Evolutionary conservation across 2,329 filamentous ascomycete genomes (phyloP), one percentile per base, ranked within the genome.

Genomic region (Fusarium sp.): DNA sequence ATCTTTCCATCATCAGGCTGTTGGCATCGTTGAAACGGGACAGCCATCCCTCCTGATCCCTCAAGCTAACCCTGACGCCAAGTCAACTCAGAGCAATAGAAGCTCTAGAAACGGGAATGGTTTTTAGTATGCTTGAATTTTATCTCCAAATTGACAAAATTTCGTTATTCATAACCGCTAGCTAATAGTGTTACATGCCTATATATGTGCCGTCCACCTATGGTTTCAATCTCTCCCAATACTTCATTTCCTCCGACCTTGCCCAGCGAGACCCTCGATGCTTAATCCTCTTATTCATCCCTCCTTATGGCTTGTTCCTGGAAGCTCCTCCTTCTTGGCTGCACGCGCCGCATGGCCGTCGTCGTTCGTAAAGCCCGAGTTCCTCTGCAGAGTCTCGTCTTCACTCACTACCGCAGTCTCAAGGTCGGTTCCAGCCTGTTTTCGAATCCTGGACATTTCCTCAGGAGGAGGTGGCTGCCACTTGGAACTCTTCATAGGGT

Each of bases 401-500:
- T 78, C 76, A 9, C 76, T 77, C 0, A 62, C 52, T 1, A 6
- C 54, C 1, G 54, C 77, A 4, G 73, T 65, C 47, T 83, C 83
- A 1, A 84, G 62, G 24, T 85, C 84, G 0, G 82, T 81, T 0
- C 85, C 85, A 5, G 85, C 85, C 73, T 83, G 69, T 40, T 80
- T 81, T 14, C 85, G 79, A 14, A 86, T 85, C 16, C 80, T 77
- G 0, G 82, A 80, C 78, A 87, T 85, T 69, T 86, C 81, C 64
- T 86, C 84, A 0, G 84, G 82, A 2, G 83, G 79, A 0, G 85
- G 85, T 0, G 85, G 79, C 6, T 82, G 74, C 89, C 88, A 93
- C 70, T 87, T 83, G 54, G 84, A 80, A 75, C 89, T 92, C 85
- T 90, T 88, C 84, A 89, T 89, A 0, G 92, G 91, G 73, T 84